Evolutionary conservation across 345 rosid species (phyloP), one percentile per base, ranked within the genome.

Genomic region (Euclidium syriacum): DNA sequence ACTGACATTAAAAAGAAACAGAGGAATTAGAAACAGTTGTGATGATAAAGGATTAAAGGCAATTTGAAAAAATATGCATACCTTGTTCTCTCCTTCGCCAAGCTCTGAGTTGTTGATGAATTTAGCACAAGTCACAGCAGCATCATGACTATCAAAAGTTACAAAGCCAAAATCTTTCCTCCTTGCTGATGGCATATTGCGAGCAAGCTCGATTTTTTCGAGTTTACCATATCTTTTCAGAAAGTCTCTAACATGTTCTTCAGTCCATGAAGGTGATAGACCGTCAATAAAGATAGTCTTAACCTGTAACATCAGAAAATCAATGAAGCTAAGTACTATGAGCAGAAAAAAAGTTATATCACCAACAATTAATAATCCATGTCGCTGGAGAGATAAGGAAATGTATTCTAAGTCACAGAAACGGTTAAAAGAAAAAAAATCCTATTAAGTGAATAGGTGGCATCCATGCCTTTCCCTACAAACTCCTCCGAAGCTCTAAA

Each of bases 81-180:
- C 99, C 90, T 85, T 87, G 77, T 59, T 58, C 58, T 85, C 88
- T 33, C 92, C 97, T 55, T 75, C 92, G 25, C 95, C 99, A 75
- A 94, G 61, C 52, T 87, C 99, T 1, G 88, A 76, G 73, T 94
- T 94, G 77, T 87, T 94, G 72, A 94, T 87, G 70, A 87, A 70
- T 81, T 94, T 94, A 24, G 95, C 90, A 81, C 97, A 94, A 12
- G 64, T 73, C 61, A 94, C 92, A 10, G 99, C 97, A 68, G 97
- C 87, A 51, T 85, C 99, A 52, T 90, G 97, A 70, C 83, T 75
- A 67, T 87, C 96, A 58, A 94, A 94, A 26, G 97, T 87, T 62
- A 94, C 92, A 79, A 94, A 94, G 58, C 99, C 99, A 65, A 87
- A 94, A 79, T 94, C 97, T 78, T 82, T 90, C 74, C 99, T 83